A percentile compares a stretch with the other conserved stretches of the same genome.
Evolutionary conservation across 345 rosid species (phyloP).

Genomic region (Syzygium jambos): DNA sequence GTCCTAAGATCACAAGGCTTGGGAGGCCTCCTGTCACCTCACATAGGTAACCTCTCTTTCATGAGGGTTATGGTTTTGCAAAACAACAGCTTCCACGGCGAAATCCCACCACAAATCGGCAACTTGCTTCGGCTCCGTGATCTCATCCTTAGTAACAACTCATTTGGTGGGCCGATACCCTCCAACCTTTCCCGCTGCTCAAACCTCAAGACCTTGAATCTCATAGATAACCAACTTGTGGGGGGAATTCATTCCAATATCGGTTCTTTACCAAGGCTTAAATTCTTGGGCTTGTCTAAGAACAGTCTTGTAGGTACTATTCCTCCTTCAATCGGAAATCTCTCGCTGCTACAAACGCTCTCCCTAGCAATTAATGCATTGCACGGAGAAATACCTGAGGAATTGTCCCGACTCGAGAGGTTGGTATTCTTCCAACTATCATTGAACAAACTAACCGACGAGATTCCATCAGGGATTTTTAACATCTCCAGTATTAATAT

Average conservation of each 20-base stretch:
- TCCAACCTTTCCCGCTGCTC: not conserved
- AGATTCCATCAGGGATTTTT: not conserved
- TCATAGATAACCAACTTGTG: not conserved
- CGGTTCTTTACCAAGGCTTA: not conserved
- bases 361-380: not conserved
- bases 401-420: not conserved
- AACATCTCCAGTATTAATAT: too few species aligned
- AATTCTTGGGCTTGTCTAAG: fast-evolving
- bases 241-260: not conserved
- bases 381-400: not conserved
- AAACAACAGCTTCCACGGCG: not conserved
- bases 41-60: not conserved
- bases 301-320: not conserved
- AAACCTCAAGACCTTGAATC: fast-evolving
- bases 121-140: not conserved
- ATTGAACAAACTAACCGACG: not conserved
- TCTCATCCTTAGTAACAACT: not conserved
- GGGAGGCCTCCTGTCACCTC: not conserved
- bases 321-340: not conserved
- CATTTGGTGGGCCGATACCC: not conserved
- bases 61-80: not conserved
- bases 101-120: not conserved
- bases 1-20: not conserved
- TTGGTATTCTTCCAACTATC: not conserved
- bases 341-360: not conserved